Conservation (phyloP, 768 basidiomycete genomes). For the Tricholoma terreum region DNA sequence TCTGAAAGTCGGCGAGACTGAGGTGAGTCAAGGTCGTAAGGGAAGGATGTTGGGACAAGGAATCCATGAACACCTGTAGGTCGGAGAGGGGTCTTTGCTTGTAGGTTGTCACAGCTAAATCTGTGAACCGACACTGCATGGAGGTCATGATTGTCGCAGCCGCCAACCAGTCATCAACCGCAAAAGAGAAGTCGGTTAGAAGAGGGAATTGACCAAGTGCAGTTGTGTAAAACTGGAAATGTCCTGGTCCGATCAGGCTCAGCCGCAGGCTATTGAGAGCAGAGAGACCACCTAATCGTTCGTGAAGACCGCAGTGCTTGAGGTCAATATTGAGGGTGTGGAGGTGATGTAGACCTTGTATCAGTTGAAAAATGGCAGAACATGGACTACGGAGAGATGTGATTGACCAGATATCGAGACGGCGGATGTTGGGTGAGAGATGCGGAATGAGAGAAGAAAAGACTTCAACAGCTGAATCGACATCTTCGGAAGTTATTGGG, state of each 20-base stretch:
- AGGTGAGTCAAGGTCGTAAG: background rate
- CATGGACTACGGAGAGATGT: background rate
- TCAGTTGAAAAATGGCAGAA: background rate
- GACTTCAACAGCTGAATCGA: background rate
- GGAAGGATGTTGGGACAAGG: background rate
- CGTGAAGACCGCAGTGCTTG: background rate
- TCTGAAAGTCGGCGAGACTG: background rate
- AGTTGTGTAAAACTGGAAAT: background rate
- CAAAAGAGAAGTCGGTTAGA: background rate
- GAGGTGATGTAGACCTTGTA: background rate
- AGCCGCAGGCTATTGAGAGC: background rate
- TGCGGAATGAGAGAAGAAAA: background rate
- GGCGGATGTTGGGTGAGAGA: background rate
- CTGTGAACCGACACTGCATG: background rate
- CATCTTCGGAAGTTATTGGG: background rate
- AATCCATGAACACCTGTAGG: background rate
- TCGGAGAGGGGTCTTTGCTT: background rate
- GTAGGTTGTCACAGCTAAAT: background rate
- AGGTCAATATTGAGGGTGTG: background rate
- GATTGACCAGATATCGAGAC: background rate
- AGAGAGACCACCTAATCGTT: background rate
- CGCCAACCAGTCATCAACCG: background rate
- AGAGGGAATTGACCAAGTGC: background rate
- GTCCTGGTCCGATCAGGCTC: background rate
- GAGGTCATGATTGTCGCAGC: background rate